Percentiles rank a stretch among this genome's conserved stretches.
These are phyloP conservation scores for Tricholoma matsutake DNA, from an alignment of 768 basidiomycete species.

Conservation along the genomic window DNA sequence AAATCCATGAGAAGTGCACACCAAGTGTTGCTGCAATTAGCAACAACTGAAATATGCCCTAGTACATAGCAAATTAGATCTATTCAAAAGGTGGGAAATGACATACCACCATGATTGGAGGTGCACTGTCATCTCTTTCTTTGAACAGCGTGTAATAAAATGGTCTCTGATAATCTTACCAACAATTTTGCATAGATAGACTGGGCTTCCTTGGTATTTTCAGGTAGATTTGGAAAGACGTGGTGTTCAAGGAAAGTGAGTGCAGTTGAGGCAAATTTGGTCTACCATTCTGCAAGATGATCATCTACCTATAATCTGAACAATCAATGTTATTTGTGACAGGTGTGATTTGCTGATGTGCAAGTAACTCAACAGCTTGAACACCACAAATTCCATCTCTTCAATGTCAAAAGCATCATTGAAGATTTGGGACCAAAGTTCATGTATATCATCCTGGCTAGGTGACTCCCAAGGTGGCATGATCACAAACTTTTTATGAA, in stretches of 20 bases:
- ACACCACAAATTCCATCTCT: neutral
- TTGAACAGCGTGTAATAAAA: neutral
- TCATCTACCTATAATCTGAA: neutral
- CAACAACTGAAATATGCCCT: slow-evolving; percentile 6
- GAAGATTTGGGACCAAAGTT: neutral
- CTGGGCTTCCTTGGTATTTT: neutral
- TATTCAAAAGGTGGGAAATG: neutral
- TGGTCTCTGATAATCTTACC: neutral
- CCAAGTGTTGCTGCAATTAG: neutral
- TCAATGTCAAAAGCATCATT: neutral
- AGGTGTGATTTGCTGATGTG: too few relatives aligned
- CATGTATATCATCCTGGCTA: neutral
- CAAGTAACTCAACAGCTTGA: neutral
- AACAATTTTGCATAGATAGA: neutral
- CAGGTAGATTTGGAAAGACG: neutral
- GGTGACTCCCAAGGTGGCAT: neutral
- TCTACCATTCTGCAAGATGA: neutral
- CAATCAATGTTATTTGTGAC: too few relatives aligned
- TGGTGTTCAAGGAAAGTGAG: neutral
- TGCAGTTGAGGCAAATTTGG: too few relatives aligned
- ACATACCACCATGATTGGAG: neutral
- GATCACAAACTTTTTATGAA: neutral
- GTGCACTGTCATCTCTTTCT: neutral
- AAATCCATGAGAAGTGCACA: neutral
- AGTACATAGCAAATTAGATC: neutral